Conservation (phyloP, 2,329 filamentous ascomycete genomes). For the Cryphonectria carpinicola region DNA sequence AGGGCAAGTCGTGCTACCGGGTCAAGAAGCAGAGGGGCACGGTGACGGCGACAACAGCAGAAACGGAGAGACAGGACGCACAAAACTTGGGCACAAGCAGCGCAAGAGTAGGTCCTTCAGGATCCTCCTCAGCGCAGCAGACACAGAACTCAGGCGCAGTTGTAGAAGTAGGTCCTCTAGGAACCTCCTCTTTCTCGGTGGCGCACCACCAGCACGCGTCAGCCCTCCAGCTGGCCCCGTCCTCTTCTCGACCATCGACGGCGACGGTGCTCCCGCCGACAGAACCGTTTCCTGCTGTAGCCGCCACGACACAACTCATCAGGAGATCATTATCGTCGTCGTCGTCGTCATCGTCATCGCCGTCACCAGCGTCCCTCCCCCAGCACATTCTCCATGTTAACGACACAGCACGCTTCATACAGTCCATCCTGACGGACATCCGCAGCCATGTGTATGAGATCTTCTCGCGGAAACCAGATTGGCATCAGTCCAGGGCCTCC, state of each 20-base stretch:
- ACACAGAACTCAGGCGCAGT: not conserved
- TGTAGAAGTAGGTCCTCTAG: not conserved
- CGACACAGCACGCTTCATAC: constrained; percentile 24
- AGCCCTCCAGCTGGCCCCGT: not conserved
- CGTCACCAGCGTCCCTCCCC: not conserved
- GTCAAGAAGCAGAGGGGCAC: constrained; percentile 20
- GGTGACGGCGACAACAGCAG: not conserved
- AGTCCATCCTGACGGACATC: constrained; percentile 30
- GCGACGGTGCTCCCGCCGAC: not conserved
- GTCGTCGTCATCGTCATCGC: not conserved
- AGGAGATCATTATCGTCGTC: not conserved
- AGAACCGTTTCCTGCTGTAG: not conserved
- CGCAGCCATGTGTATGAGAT: constrained; percentile 29
- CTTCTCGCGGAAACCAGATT: constrained; percentile 29
- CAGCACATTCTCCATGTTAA: constrained; percentile 23
- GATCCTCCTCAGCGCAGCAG: not conserved
- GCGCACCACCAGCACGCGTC: not conserved
- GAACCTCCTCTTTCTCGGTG: not conserved
- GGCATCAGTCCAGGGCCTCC: constrained; percentile 24
- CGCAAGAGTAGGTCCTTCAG: not conserved
- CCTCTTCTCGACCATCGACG: not conserved
- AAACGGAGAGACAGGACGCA: not conserved
- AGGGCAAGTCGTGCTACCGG: constrained; percentile 30
- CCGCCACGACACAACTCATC: not conserved
- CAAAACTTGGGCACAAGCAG: not conserved